phyloP scores from a whole-genome alignment of 106 monocot species.

The Acorus calamus region DNA sequence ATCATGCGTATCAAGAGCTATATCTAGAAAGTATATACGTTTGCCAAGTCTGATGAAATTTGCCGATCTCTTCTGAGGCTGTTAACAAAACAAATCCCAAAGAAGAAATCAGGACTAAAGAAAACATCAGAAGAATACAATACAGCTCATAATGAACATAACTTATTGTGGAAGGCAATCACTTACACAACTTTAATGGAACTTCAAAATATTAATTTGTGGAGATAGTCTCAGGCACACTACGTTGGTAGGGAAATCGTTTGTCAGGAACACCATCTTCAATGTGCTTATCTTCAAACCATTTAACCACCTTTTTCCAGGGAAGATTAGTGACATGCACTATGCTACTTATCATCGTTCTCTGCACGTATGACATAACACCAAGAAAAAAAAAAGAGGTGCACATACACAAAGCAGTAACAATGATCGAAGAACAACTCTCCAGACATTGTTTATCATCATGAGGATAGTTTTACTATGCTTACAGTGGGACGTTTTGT shows the following conservation, averaged over 20 bases:
- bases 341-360: slow-evolving; percentile 80
- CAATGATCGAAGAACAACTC: too few species aligned
- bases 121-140: too few species aligned
- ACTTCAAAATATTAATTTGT: slow-evolving; percentile 8
- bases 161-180: too few species aligned
- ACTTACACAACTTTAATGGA: not conserved
- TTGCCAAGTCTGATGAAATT: too few species aligned
- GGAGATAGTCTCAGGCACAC: slow-evolving; percentile 18
- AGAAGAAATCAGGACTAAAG: too few species aligned
- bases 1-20: too few species aligned
- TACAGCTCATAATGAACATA: too few species aligned
- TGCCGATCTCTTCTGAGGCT: too few species aligned
- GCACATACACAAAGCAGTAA: not conserved
- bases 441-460: not conserved
- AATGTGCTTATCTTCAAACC: slow-evolving; percentile 81
- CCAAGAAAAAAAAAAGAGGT: not conserved
- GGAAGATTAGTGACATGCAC: slow-evolving; percentile 89
- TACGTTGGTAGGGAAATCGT: slow-evolving; percentile 37
- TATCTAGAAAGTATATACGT: too few species aligned
- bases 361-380: slow-evolving; percentile 18
- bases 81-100: too few species aligned
- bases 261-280: slow-evolving; percentile 61
- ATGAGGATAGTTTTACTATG: slow-evolving; percentile 1
- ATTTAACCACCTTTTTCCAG: slow-evolving; percentile 64
- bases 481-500: slow-evolving; percentile 87